phyloP scores from a whole-genome alignment of 345 rosid genomes.

The Boechera retrofracta region DNA sequence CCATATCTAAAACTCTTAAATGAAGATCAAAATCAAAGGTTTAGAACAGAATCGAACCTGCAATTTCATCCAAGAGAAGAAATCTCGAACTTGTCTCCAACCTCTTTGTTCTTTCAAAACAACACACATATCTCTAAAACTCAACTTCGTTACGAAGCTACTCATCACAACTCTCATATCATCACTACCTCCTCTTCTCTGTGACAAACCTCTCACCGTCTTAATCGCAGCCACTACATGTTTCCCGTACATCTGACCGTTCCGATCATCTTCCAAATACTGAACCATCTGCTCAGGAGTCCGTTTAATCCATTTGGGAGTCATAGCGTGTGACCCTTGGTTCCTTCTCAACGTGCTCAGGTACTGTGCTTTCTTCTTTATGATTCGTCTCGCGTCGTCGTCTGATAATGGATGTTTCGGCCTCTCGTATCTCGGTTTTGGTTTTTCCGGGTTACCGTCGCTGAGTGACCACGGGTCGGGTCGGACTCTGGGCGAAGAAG shows the following conservation, averaged over 20 bases:
- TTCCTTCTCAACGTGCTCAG: conserved; percentile 71
- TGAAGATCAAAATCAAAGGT: background rate
- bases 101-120: conserved; percentile 85
- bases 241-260: conserved; percentile 78
- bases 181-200: conserved; percentile 46
- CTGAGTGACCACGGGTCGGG: conserved; percentile 88
- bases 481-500: conserved; percentile 52
- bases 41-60: conserved; percentile 52
- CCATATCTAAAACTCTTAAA: background rate
- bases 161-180: conserved; percentile 76
- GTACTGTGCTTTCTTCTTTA: conserved; percentile 73
- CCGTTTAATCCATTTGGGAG: conserved; percentile 85
- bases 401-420: conserved; percentile 75
- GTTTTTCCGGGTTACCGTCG: conserved; percentile 66
- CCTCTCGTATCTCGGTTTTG: conserved; percentile 68
- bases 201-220: conserved; percentile 65
- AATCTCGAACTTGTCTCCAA: conserved; percentile 83
- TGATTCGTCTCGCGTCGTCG: conserved; percentile 85
- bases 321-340: conserved; percentile 74
- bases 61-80: conserved; percentile 93
- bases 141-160: conserved; percentile 79
- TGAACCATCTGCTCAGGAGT: conserved; percentile 92
- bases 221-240: conserved; percentile 88
- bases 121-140: conserved; percentile 88
- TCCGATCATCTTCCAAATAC: conserved; percentile 75